Evolutionary conservation across 2,329 filamentous ascomycete genomes (phyloP).

Genomic region (Dactylellina parvicollis): DNA sequence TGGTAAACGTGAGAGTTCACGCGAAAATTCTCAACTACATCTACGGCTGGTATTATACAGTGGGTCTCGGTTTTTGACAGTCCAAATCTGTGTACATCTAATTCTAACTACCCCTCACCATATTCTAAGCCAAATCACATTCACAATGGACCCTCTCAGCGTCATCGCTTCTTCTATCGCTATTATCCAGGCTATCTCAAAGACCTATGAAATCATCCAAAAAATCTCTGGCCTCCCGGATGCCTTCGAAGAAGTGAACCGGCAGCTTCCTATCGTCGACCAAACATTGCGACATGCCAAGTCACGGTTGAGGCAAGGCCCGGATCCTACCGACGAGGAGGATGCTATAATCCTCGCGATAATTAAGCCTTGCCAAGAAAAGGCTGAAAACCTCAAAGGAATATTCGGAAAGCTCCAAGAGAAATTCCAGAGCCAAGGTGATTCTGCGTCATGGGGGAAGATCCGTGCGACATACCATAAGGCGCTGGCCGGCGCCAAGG

Average conservation of each 20-base stretch:
- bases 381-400: background rate
- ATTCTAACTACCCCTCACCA: background rate
- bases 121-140: too few relatives aligned
- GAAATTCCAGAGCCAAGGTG: background rate
- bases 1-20: too few relatives aligned
- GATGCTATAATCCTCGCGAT: background rate
- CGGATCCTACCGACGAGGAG: background rate
- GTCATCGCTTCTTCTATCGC: conserved; percentile 6
- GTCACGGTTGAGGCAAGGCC: background rate
- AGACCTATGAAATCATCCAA: background rate
- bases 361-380: background rate
- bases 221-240: background rate
- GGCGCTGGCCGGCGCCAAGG: background rate
- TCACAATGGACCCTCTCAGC: conserved; percentile 8
- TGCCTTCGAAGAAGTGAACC: conserved; percentile 5
- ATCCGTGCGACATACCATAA: background rate
- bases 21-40: too few relatives aligned
- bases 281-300: background rate
- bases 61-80: background rate
- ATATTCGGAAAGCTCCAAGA: background rate
- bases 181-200: background rate
- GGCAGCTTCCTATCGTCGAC: background rate
- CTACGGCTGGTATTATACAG: too few relatives aligned
- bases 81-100: background rate
- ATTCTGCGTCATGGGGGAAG: background rate